Conservation (phyloP, 1,284 basidiomycete species). For the Apiotrichum brassicae region DNA sequence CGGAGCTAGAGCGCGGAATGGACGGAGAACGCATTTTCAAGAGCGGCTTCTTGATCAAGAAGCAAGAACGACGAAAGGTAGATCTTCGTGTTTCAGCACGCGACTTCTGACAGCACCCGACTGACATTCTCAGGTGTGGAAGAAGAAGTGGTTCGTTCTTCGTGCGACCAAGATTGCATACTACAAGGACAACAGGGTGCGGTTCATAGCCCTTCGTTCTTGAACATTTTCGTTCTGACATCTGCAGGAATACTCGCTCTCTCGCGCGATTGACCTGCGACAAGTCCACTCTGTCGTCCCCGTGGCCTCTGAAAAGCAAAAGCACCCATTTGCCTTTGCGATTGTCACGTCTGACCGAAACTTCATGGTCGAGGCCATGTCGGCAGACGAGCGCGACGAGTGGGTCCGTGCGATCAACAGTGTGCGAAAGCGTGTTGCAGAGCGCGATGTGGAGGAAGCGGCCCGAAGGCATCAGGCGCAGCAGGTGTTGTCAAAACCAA, state of each 20-base stretch:
- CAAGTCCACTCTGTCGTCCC: conserved; percentile 87
- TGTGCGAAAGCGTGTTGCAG: conserved; percentile 60
- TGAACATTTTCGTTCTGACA: conserved; percentile 2
- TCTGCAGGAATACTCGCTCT: conserved; percentile 72
- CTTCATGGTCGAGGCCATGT: conserved; percentile 83
- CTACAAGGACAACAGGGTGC: conserved; percentile 78
- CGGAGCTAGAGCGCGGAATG: conserved; percentile 54
- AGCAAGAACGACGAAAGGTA: conserved; percentile 93
- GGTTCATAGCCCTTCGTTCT: conserved; percentile 5
- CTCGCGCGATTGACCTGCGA: conserved; percentile 77
- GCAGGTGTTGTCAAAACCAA: not conserved
- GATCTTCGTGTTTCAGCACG: conserved; percentile 35
- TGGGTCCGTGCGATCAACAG: conserved; percentile 83
- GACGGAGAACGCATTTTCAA: conserved; percentile 75
- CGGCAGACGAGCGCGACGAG: conserved; percentile 62
- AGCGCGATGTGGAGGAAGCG: conserved; percentile 34
- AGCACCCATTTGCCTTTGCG: conserved; percentile 82
- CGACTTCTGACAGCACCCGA: not conserved
- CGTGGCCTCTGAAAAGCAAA: conserved; percentile 67
- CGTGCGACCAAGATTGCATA: conserved; percentile 86
- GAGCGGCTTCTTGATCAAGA: conserved; percentile 88
- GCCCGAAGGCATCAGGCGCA: conserved; percentile 9
- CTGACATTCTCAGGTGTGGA: conserved; percentile 56
- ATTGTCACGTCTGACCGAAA: conserved; percentile 86
- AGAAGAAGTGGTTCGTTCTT: conserved; percentile 97